phyloP scores from a whole-genome alignment of 805 yeast species.

The Kluyveromyces lactis region DNA sequence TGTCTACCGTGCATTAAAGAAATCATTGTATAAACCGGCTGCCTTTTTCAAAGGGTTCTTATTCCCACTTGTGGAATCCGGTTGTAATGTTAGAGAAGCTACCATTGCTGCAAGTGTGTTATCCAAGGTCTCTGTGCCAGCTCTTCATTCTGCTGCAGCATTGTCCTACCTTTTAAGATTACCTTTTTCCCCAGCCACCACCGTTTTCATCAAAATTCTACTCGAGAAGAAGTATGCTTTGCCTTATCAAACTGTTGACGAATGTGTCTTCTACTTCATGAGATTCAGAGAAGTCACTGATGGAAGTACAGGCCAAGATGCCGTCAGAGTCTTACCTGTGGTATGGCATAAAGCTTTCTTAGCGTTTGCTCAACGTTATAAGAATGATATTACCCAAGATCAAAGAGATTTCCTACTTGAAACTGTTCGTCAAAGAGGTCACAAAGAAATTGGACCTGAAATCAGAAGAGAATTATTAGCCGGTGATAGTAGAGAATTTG shows the following conservation, averaged over 20 bases:
- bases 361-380: constrained; percentile 91
- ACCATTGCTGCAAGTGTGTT: constrained; percentile 89
- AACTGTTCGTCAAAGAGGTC: constrained; percentile 83
- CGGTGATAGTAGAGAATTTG: constrained; percentile 58
- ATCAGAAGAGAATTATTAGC: constrained; percentile 88
- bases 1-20: constrained; percentile 82
- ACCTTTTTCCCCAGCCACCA: constrained; percentile 81
- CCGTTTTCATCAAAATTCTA: constrained; percentile 81
- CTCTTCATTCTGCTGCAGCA: constrained; percentile 93
- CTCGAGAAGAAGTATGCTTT: constrained; percentile 93
- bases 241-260: constrained; percentile 94
- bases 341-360: constrained; percentile 97
- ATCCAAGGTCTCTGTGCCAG: constrained; percentile 85
- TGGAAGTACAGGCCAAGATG: constrained; percentile 34
- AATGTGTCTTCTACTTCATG: constrained; percentile 88
- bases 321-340: constrained; percentile 60
- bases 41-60: constrained; percentile 96
- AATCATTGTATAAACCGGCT: constrained; percentile 91
- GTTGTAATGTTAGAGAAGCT: constrained; percentile 89
- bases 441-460: constrained; percentile 84
- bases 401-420: constrained; percentile 92
- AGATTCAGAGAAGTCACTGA: constrained; percentile 61
- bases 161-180: constrained; percentile 71
- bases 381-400: constrained; percentile 97
- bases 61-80: constrained; percentile 82